Evolutionary conservation across 1,139 yeast genomes (phyloP), one percentile per base, ranked within the genome.

Genomic region (Taphrina deformans): DNA sequence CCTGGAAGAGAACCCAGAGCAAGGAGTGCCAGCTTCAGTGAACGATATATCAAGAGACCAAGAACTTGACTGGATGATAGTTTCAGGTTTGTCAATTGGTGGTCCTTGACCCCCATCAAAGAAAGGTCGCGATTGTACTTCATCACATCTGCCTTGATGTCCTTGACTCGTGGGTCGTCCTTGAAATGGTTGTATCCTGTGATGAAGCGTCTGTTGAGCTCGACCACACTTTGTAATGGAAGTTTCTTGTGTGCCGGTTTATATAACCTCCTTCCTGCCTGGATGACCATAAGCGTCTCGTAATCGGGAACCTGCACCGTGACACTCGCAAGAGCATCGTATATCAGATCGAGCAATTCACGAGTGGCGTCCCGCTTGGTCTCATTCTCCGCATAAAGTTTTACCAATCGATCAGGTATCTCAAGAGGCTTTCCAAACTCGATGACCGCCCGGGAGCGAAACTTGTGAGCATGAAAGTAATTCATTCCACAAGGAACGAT

Each of bases 401-500:
- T 81, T 3, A 91, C 89, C 66, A 89, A 78, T 31, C 84, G 85
- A 12, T 77, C 76, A 6, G 86, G 80, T 44, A 93, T 85, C 61
- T 83, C 86, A 67, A 93, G 85, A 6, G 98, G 97, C 67, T 85
- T 83, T 24, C 99, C 99, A 77, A 92, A 92, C 76, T 93, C 98
- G 67, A 93, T 82, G 27, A 93, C 97, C 0, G 97, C 97, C 72
- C 98, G 82, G 1, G 97, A 90, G 74, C 98, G 82, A 76, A 93
- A 93, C 74, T 88, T 89, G 76, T 93, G 96, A 12, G 98, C 93
- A 75, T 90, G 96, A 81, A 93, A 93, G 76, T 93, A 93, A 77
- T 93, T 93, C 93, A 93, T 87, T 45, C 99, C 99, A 71, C 96
- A 89, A 3, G 98, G 98, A 24, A 93, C 96, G 69, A 93, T 88